Evolutionary conservation across 176 grass and related monocot genomes (phyloP), one percentile per base, ranked within the genome.

Genomic region (Tuctoria greenei): DNA sequence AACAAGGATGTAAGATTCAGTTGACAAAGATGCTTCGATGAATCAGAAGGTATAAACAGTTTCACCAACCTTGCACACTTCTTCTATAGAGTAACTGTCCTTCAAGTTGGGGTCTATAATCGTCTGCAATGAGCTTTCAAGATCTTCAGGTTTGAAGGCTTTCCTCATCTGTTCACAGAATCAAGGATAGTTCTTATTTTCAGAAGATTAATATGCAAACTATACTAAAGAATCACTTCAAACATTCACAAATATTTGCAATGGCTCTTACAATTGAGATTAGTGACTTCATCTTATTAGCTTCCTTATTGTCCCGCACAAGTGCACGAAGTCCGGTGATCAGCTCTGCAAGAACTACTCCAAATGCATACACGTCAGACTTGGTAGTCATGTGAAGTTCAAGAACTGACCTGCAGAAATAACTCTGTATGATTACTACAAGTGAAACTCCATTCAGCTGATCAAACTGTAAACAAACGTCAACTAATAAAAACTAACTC

Each of bases 351-450:
- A 93, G 73, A 66, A 93, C 90, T 78, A 87, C 90, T 75, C 90
- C 90, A 18, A 89, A 93, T 43, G 90, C 90, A 67, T 81, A 89
- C 12, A 93, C 86, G 46, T 93, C 87, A 26, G 87, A 71, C 72
- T 93, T 93, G 20, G 84, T 89, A 26, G 83, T 87, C 90, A 87
- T 87, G 50, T 93, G 87, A 77, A 93, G 84, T 79, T 87, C 90
- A 23, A 76, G 78, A 18, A 93, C 87, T 39, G 77, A 84, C 65
- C 90, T 93, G 83, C 25, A 69, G 16, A 15, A 57, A 39, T 77
- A 69, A 45, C 12, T 81, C 35, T 21, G 10, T 14, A 14, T 72
- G 40, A 79, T 14, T 31, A 74, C 37, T 64, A 86, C 21, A 78
- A 27, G 2, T 56, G 21, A 31, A 81, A 35, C 15, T 54, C 8